A percentile compares a stretch with the other conserved stretches of the same genome.
Evolutionary conservation across 441 rosid species (phyloP).

Genomic region (Brassica balearica): DNA sequence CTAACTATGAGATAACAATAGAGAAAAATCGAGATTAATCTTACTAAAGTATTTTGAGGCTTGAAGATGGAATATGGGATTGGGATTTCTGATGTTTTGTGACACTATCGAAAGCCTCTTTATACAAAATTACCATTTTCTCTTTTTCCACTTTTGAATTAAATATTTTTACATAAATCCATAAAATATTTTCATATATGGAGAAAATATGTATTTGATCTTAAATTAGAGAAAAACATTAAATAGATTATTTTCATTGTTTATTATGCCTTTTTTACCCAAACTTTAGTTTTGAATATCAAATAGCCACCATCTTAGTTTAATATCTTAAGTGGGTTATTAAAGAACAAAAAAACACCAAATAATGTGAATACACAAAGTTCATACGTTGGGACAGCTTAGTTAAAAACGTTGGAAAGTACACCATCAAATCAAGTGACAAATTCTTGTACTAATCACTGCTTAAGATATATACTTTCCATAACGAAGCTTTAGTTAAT

Average conservation of each 20-base stretch:
- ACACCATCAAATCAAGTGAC: slow-evolving; percentile 29
- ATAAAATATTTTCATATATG: no score
- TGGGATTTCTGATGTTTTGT: background rate
- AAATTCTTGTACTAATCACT: slow-evolving; percentile 26
- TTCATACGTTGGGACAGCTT: background rate
- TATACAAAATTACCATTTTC: background rate
- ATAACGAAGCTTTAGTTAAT: slow-evolving; percentile 23
- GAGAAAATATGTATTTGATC: background rate
- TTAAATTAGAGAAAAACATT: background rate
- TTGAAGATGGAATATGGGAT: background rate
- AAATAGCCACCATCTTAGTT: background rate
- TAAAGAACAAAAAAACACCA: background rate
- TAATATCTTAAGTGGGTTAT: background rate
- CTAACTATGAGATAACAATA: background rate
- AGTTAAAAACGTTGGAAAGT: slow-evolving; percentile 12
- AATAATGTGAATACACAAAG: background rate
- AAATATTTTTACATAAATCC: background rate
- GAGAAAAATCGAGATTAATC: background rate
- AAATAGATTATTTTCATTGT: background rate
- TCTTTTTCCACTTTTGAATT: background rate
- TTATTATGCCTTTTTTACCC: background rate
- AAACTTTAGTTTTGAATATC: background rate
- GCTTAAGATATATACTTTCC: slow-evolving; percentile 14
- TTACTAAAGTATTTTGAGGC: background rate
- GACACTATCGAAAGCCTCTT: background rate